These are phyloP conservation scores for Solanum tarijense DNA, from an alignment of 257 asterid species.

Conservation along the genomic window DNA sequence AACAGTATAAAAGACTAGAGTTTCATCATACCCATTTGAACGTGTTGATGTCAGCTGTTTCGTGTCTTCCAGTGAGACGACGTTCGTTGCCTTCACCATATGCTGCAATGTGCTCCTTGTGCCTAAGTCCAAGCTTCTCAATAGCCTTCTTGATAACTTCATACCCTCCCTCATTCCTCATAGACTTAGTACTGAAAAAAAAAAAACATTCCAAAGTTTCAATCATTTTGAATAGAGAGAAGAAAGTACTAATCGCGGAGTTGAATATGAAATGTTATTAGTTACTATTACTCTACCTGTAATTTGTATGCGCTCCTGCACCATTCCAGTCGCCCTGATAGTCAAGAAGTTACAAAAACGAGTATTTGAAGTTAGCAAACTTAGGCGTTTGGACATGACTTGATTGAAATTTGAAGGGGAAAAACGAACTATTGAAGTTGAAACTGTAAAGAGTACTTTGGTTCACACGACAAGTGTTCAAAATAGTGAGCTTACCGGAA, in stretches of 20 bases:
- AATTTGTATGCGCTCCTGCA: conserved; percentile 95
- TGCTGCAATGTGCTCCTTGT: conserved; percentile 6
- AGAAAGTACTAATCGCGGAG: not conserved
- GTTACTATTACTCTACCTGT: conserved; percentile 34
- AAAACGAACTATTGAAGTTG: not conserved
- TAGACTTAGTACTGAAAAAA: not conserved
- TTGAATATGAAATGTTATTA: not conserved
- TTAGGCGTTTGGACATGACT: not conserved
- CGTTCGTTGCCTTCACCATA: conserved; percentile 95
- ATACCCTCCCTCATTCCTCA: not conserved
- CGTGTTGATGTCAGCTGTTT: conserved; percentile 64
- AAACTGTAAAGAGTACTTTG: not conserved
- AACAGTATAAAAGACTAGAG: not conserved
- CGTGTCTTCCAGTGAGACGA: conserved; percentile 91
- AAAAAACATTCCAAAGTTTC: not conserved
- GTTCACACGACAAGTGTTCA: not conserved
- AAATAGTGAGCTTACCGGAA: conserved; percentile 28
- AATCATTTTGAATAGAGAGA: not conserved
- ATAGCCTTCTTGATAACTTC: not conserved
- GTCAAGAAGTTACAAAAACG: not conserved
- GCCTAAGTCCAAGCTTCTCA: not conserved
- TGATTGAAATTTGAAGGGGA: not conserved
- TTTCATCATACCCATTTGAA: conserved; percentile 57
- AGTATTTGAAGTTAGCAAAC: not conserved
- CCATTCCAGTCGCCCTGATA: conserved; percentile 96